phyloP scores from a whole-genome alignment of 2,329 filamentous ascomycete genomes.

The Periconia sp. region DNA sequence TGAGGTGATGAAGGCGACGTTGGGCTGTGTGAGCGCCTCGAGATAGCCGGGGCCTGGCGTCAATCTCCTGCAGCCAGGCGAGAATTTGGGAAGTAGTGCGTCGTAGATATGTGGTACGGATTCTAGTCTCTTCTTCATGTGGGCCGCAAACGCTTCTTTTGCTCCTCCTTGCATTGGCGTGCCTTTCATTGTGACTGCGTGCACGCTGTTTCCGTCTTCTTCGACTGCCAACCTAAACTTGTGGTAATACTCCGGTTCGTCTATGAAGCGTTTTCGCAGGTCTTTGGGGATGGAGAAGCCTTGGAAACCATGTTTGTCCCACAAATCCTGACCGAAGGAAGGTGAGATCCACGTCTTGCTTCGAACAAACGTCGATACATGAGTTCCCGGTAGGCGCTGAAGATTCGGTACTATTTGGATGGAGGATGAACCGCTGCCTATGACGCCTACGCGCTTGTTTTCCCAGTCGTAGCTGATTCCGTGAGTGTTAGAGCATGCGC shows the following conservation, averaged over 20 bases:
- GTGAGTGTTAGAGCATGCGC: conserved; percentile 1
- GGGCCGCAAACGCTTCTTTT: conserved; percentile 41
- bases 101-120: conserved; percentile 45
- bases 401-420: conserved; percentile 47
- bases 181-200: conserved; percentile 37
- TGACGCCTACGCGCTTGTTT: conserved; percentile 38
- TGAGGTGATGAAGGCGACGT: conserved; percentile 42
- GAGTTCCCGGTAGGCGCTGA: conserved; percentile 33
- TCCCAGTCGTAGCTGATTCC: conserved; percentile 30
- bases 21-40: conserved; percentile 48
- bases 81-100: conserved; percentile 45
- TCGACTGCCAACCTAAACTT: conserved; percentile 35
- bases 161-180: conserved; percentile 41
- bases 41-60: conserved; percentile 57
- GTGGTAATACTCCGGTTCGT: conserved; percentile 28
- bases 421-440: conserved; percentile 40
- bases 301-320: conserved; percentile 38
- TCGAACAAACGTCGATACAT: conserved; percentile 35
- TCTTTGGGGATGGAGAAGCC: conserved; percentile 29
- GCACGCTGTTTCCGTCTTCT: conserved; percentile 35
- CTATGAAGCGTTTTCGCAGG: conserved; percentile 24
- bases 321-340: conserved; percentile 27
- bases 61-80: conserved; percentile 51
- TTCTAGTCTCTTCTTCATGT: conserved; percentile 44
- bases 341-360: conserved; percentile 42